phyloP scores from a whole-genome alignment of 1,284 basidiomycete genomes.

The Trichosporon inkin region DNA sequence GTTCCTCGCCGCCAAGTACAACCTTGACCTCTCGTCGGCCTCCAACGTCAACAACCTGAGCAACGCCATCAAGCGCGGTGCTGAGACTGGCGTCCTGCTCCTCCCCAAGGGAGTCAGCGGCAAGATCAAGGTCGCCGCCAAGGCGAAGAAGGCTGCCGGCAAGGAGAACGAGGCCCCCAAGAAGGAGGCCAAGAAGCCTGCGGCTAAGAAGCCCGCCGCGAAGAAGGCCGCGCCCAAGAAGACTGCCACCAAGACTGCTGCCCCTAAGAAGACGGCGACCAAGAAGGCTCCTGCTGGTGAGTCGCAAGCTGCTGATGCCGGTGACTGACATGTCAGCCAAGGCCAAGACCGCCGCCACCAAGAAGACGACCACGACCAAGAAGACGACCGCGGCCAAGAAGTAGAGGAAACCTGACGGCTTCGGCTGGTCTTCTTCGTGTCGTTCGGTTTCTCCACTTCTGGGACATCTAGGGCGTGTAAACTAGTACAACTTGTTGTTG shows the following conservation, averaged over 20 bases:
- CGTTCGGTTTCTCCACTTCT: not conserved
- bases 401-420: not conserved
- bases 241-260: conserved; percentile 24
- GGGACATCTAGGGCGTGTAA: not conserved
- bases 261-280: conserved; percentile 32
- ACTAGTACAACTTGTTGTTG: not conserved
- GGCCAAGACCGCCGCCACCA: conserved; percentile 17
- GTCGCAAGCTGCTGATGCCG: conserved; percentile 19
- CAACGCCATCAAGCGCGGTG: conserved; percentile 73
- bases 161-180: conserved; percentile 55
- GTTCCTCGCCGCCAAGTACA: conserved; percentile 74
- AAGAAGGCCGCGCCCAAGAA: conserved; percentile 27
- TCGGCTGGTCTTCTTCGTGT: not conserved
- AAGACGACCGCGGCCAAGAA: conserved; percentile 31
- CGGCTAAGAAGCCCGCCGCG: conserved; percentile 43
- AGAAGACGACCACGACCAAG: conserved; percentile 52
- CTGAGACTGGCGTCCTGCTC: conserved; percentile 71
- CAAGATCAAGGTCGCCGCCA: conserved; percentile 71
- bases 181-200: conserved; percentile 20
- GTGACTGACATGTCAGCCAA: conserved; percentile 18
- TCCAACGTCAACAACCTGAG: conserved; percentile 75
- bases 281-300: conserved; percentile 29
- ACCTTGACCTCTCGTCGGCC: conserved; percentile 65
- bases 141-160: conserved; percentile 49
- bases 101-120: conserved; percentile 81